These are phyloP conservation scores for Suhomyces ambrosiae DNA, from an alignment of 1,139 yeast genomes.

Conservation along the genomic window DNA sequence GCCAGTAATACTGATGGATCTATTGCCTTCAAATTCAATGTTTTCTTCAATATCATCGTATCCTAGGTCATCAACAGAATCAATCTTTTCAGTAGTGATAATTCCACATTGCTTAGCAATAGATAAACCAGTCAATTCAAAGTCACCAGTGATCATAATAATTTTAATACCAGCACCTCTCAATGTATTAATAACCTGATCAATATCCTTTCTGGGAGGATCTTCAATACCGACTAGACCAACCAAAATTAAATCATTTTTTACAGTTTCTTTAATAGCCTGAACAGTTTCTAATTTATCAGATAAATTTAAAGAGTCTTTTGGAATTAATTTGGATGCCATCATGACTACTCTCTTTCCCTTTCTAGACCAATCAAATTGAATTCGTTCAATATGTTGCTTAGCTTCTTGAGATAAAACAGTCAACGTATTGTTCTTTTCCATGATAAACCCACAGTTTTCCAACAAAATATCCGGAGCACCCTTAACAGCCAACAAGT, in stretches of 20 bases:
- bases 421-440: conserved; percentile 17
- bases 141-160: conserved; percentile 59
- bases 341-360: conserved; percentile 52
- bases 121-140: conserved; percentile 53
- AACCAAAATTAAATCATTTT: conserved; percentile 28
- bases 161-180: conserved; percentile 53
- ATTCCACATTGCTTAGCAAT: conserved; percentile 53
- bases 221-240: conserved; percentile 55
- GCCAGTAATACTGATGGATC: conserved; percentile 42
- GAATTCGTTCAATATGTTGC: conserved; percentile 26
- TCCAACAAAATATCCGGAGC: conserved; percentile 52
- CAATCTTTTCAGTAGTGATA: conserved; percentile 31
- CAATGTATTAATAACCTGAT: conserved; percentile 38
- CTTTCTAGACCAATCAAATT: conserved; percentile 40
- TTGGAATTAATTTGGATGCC: conserved; percentile 30
- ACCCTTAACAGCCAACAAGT: conserved; percentile 44
- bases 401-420: conserved; percentile 18
- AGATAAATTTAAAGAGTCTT: conserved; percentile 13
- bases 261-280: conserved; percentile 16
- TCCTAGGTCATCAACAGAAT: conserved; percentile 24
- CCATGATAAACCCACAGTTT: conserved; percentile 29
- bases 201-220: conserved; percentile 51
- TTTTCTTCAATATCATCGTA: conserved; percentile 12
- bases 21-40: conserved; percentile 16
- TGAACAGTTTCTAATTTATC: conserved; percentile 13